Percentiles rank a stretch among this genome's conserved stretches.
phyloP scores from a whole-genome alignment of 2,329 filamentous ascomycete genomes.

The Aspergillus fischeri region DNA sequence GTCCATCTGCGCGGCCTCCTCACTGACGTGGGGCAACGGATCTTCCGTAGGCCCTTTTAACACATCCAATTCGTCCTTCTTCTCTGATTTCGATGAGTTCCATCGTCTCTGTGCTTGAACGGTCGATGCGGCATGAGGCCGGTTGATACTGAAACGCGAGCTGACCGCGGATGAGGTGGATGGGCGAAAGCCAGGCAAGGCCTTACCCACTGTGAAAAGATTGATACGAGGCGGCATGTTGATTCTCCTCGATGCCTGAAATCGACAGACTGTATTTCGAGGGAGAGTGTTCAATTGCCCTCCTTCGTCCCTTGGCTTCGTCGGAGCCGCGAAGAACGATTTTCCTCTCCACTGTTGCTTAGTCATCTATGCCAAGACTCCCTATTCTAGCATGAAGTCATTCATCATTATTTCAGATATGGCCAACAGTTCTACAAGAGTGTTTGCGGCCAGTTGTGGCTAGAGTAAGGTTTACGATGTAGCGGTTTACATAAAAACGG shows the following conservation, averaged over 20 bases:
- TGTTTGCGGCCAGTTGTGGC: not conserved
- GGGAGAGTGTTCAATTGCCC: not conserved
- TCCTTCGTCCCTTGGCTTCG: not conserved
- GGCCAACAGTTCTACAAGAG: not conserved
- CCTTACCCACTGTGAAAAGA: slow-evolving; percentile 39
- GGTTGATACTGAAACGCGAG: slow-evolving; percentile 12
- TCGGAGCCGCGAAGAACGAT: slow-evolving; percentile 15
- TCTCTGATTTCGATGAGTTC: slow-evolving; percentile 32
- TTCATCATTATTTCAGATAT: not conserved
- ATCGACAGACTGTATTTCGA: not conserved
- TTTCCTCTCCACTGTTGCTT: slow-evolving; percentile 22
- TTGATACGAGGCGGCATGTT: slow-evolving; percentile 55
- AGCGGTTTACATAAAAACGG: not conserved
- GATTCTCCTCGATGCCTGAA: not conserved
- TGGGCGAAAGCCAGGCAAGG: slow-evolving; percentile 29
- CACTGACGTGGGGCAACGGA: slow-evolving; percentile 56
- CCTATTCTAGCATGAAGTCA: not conserved
- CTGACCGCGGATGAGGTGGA: slow-evolving; percentile 16
- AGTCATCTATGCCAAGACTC: slow-evolving; percentile 17
- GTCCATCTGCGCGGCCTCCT: slow-evolving; percentile 60
- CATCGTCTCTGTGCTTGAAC: slow-evolving; percentile 24
- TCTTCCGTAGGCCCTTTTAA: slow-evolving; percentile 49
- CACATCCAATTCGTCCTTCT: slow-evolving; percentile 25
- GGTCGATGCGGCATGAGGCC: slow-evolving; percentile 17
- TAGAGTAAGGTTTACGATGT: not conserved